Conservation (phyloP, 1,139 yeast genomes). For the Pneumocystis jirovecii region DNA sequence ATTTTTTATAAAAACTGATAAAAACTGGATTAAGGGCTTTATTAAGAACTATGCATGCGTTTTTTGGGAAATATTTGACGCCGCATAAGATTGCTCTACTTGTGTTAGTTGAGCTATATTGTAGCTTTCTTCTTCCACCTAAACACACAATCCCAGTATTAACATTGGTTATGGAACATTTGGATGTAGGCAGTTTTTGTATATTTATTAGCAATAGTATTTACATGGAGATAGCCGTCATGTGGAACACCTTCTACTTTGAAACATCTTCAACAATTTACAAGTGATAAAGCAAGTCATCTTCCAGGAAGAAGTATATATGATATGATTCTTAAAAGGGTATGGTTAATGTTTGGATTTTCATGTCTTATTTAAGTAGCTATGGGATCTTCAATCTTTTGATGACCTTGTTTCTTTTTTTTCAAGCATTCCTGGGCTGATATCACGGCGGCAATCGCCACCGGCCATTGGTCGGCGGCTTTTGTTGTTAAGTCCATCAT, state of each 20-base stretch:
- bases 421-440: not conserved
- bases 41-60: not conserved
- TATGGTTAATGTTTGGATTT: not conserved
- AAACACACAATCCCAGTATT: constrained; percentile 1
- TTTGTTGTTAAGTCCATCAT: constrained; percentile 5
- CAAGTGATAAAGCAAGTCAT: not conserved
- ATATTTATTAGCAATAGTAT: not conserved
- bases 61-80: not conserved
- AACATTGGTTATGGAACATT: not conserved
- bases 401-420: not conserved
- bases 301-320: not conserved
- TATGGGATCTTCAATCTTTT: constrained; percentile 1
- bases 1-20: too few species aligned
- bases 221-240: not conserved
- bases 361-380: not conserved
- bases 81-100: not conserved
- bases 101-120: not conserved
- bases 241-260: not conserved
- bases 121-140: not conserved
- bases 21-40: not conserved
- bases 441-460: not conserved
- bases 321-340: constrained; percentile 1
- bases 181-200: not conserved
- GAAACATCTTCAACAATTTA: not conserved
- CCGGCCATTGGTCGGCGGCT: not conserved